Evolutionary conservation across 169 alveolate species (phyloP).

Genomic region (Eimeria praecox): DNA sequence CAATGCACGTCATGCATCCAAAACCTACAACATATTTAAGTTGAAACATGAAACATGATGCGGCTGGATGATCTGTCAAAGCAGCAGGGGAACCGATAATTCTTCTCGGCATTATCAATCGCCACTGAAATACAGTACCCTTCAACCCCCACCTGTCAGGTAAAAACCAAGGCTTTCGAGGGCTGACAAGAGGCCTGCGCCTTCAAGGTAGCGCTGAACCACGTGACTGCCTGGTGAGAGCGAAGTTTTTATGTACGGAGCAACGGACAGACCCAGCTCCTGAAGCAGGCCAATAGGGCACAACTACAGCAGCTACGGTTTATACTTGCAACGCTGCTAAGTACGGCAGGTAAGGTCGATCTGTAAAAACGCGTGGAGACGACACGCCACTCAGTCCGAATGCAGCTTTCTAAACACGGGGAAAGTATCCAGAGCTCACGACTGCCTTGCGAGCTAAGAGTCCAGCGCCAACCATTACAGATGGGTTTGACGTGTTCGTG

Average conservation of each 20-base stretch:
- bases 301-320: not conserved
- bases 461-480: conserved; percentile 98
- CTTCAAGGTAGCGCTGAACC: conserved; percentile 84
- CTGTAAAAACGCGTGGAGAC: not conserved
- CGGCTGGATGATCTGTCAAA: not conserved
- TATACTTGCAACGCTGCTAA: no score
- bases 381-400: not conserved
- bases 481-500: conserved; percentile 98
- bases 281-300: conserved; percentile 41
- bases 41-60: not conserved
- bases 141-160: conserved; percentile 40
- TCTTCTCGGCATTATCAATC: not conserved
- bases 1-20: conserved; percentile 99
- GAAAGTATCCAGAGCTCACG: conserved; percentile 82
- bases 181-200: conserved; percentile 92
- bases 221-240: conserved; percentile 92
- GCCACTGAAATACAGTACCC: not conserved
- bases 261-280: conserved; percentile 88
- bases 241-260: conserved; percentile 90
- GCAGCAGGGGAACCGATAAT: not conserved
- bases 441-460: conserved; percentile 97
- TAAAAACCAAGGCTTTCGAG: conserved; percentile 96
- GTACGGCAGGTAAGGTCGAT: not conserved
- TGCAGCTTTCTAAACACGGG: not conserved
- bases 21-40: conserved; percentile 92